Evolutionary conservation across 2,329 filamentous ascomycete species (phyloP), one percentile per base, ranked within the genome.

Genomic region (Exophiala viscosa): DNA sequence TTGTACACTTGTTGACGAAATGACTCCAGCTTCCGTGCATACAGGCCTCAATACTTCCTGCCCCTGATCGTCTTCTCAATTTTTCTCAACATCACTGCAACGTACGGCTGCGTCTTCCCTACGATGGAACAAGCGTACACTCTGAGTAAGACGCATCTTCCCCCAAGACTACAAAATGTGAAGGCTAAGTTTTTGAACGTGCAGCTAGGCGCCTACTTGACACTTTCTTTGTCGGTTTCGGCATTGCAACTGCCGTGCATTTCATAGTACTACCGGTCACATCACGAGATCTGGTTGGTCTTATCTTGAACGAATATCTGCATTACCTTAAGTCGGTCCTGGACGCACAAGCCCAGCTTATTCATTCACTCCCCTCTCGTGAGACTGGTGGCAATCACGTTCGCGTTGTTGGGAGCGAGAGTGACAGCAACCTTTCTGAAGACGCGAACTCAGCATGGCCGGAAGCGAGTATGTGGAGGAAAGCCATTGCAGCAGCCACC

Each of bases 61-160:
- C 85, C 87, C 0, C 76, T 82, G 17, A 87, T 90, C 48, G 73
- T 87, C 45, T 87, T 83, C 65, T 79, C 79, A 17, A 88, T 90
- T 51, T 77, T 88, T 45, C 77, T 81, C 45, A 87, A 85, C 59
- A 76, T 89, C 18, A 72, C 80, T 1, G 79, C 81, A 40, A 83
- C 82, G 0, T 85, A 78, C 57, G 84, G 81, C 0, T 78, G 85
- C 1, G 67, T 79, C 32, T 82, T 88, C 58, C 69, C 71, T 1
- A 83, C 73, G 0, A 80, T 81, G 61, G 63, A 73, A 0, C 55
- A 57, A 33, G 50, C 33, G 2, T 48, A 57, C 5, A 48, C 42
- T 13, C 40, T 57, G 14, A 46, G 55, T 57, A 48, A 11, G 17
- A 20, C 9, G 10, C 15, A 15, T 10, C 10, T 44, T 6, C 28